Evolutionary conservation across 768 basidiomycete genomes (phyloP).

Genomic region (Neoboletus magnificus): DNA sequence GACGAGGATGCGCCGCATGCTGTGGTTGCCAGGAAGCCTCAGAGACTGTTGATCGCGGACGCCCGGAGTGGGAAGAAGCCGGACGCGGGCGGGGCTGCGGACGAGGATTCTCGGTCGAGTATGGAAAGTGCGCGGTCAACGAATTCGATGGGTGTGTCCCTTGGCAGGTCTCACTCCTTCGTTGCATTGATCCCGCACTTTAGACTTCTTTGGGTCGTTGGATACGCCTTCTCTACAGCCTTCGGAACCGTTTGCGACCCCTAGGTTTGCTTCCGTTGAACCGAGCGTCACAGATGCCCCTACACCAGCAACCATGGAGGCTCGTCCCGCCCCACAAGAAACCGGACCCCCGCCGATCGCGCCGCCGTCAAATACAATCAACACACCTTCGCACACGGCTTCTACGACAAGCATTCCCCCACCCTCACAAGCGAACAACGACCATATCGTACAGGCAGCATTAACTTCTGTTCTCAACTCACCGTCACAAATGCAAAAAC

Average conservation of each 20-base stretch:
- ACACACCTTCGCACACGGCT: conserved; percentile 3
- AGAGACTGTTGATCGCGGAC: conserved; percentile 69
- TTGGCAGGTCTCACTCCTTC: not conserved
- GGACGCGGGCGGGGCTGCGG: conserved; percentile 36
- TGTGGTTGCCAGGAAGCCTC: conserved; percentile 47
- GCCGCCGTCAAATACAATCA: conserved; percentile 12
- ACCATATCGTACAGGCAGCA: conserved; percentile 46
- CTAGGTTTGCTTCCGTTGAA: conserved; percentile 29
- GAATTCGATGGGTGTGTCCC: conserved; percentile 9
- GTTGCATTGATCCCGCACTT: not conserved
- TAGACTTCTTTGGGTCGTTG: conserved; percentile 43
- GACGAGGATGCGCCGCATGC: conserved; percentile 36
- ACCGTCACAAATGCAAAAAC: conserved; percentile 55
- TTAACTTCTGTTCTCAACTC: conserved; percentile 49
- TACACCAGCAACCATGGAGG: conserved; percentile 12
- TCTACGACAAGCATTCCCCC: conserved; percentile 9
- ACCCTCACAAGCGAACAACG: conserved; percentile 32
- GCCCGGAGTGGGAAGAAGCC: conserved; percentile 36
- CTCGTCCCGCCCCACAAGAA: conserved; percentile 12
- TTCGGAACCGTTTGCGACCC: conserved; percentile 29
- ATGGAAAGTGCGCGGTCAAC: conserved; percentile 26
- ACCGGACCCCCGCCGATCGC: conserved; percentile 13
- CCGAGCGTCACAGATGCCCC: conserved; percentile 17
- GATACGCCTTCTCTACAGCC: conserved; percentile 44
- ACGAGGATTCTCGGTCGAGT: conserved; percentile 37